Base-by-base conservation (phyloP, 495 filamentous ascomycete genomes). In the Lophiostoma macrostomum region DNA sequence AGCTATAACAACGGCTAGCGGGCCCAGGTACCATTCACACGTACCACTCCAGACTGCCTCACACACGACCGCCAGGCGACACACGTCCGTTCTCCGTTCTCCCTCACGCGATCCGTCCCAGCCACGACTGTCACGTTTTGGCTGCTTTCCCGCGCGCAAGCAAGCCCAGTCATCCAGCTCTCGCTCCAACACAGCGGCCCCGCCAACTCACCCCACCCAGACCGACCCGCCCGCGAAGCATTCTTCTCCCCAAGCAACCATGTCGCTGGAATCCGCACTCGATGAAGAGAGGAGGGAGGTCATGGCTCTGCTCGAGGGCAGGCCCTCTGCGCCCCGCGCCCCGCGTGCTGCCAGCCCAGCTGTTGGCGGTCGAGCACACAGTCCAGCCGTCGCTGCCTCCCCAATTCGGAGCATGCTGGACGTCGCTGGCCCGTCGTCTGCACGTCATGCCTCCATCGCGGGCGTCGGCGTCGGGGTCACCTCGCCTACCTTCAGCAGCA, bases 221-320 rank as follows among this genome's bases (percentile, higher is more conserved):
- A 4, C 14, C 14, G 29, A n/a, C n/a, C 29, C 35, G 13, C 48
- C 23, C 35, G 36, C 3, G n/a, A 40, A 16, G 8, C 47, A 18
- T 37, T 4, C 32, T 20, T 23, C 18, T 13, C 5, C 30, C 12
- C n/a, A n/a, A 0, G 39, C 52, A 44, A 40, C 38, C 34, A 69
- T 70, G 84, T 87, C 86, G 56, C 77, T 87, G 50, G 84, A 88
- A 72, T 74, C 80, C 19, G 80, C 82, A 44, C 73, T 87, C 37
- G 84, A 88, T 63, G 81, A 88, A 69, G 86, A 90, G 72, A 76
- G 82, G 37, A 75, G 74, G 50, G 86, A 86, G 69, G 78, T 89
- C 34, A 73, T 88, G 58, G 80, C 77, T 48, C 69, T 86, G 36
- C 69, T 88, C 16, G 79, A 84, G 67, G 71, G 52, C 23, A 32